Percentiles rank a stretch among this genome's conserved stretches.
These are phyloP conservation scores for Lomentospora prolificans DNA, from an alignment of 2,329 filamentous ascomycete species.

Conservation along the genomic window DNA sequence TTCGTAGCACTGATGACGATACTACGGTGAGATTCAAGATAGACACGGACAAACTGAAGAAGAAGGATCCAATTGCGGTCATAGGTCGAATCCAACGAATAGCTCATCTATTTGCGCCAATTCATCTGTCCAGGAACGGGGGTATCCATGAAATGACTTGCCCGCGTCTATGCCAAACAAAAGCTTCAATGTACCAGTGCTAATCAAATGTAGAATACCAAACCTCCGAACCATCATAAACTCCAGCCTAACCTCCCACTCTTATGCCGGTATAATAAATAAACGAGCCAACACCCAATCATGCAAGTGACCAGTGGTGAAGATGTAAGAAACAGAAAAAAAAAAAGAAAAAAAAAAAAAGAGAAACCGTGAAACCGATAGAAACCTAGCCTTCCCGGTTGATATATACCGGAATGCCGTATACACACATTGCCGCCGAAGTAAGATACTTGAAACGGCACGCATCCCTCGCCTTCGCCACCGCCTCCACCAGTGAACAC, in stretches of 20 bases:
- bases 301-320: neutral
- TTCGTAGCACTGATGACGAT: no score
- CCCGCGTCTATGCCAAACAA: no score
- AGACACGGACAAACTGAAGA: no score
- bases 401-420: slow-evolving; percentile 88
- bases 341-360: slow-evolving; percentile 3
- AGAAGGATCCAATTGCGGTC: no score
- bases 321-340: neutral
- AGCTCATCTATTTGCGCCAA: no score
- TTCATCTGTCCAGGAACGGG: no score
- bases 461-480: slow-evolving; percentile 62
- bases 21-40: no score
- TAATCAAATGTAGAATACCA: neutral
- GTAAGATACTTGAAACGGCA: slow-evolving; percentile 88
- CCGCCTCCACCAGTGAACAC: slow-evolving; percentile 67
- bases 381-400: slow-evolving; percentile 18
- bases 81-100: no score
- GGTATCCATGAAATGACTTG: no score
- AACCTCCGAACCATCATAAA: neutral
- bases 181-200: no score
- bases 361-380: neutral
- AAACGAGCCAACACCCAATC: neutral
- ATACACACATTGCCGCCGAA: slow-evolving; percentile 85
- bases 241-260: neutral
- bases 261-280: neutral